Conservation (phyloP, 306 rosid genomes). For the Rubus parviflorus region DNA sequence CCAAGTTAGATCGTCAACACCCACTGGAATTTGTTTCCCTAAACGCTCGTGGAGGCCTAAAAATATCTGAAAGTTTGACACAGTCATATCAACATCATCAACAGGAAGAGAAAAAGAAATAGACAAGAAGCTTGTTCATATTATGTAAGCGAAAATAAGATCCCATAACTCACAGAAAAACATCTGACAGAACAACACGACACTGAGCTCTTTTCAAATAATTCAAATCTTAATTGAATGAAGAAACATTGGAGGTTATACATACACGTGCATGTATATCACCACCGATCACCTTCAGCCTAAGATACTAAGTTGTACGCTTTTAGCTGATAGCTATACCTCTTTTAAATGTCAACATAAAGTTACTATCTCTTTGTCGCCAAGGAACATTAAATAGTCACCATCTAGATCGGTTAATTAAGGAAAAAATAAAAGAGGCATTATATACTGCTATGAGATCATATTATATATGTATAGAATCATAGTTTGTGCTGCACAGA, state of each 20-base stretch:
- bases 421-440: not conserved
- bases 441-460: not conserved
- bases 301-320: not conserved
- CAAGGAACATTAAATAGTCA: not conserved
- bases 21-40: conserved; percentile 51
- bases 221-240: not conserved
- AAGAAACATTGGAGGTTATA: not conserved
- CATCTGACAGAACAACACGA: conserved; percentile 3
- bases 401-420: not conserved
- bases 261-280: not conserved
- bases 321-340: not conserved
- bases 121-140: not conserved
- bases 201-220: not conserved
- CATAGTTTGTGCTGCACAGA: not conserved
- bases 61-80: conserved; percentile 53
- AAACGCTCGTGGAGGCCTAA: conserved; percentile 46
- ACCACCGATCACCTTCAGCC: not conserved
- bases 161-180: not conserved
- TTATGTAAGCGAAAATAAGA: not conserved
- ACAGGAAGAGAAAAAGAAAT: not conserved
- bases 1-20: conserved; percentile 64
- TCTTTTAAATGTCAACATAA: not conserved
- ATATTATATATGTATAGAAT: not conserved
- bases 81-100: conserved; percentile 8
- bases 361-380: not conserved